A percentile compares a stretch with the other conserved stretches of the same genome.
phyloP scores from a whole-genome alignment of 345 rosid species.

The Boechera stricta region DNA sequence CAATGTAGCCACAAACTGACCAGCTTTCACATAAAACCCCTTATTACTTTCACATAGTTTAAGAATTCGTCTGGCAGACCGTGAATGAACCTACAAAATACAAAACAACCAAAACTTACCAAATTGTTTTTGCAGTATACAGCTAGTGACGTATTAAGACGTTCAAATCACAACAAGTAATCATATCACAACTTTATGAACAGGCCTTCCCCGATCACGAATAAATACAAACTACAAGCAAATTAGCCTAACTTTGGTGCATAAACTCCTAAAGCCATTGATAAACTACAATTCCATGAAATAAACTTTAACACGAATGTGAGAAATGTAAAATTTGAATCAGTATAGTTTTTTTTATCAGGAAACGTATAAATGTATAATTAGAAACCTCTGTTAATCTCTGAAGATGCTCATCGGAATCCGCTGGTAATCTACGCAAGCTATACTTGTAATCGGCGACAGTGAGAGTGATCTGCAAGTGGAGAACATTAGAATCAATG shows the following conservation, averaged over 20 bases:
- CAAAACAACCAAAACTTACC: neutral
- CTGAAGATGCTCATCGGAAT: slow-evolving; percentile 59
- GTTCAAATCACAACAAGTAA: slow-evolving; percentile 16
- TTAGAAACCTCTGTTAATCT: slow-evolving; percentile 64
- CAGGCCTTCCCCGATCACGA: neutral
- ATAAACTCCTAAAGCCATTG: neutral
- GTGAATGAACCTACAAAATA: slow-evolving; percentile 66
- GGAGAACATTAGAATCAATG: neutral
- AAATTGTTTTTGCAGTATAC: slow-evolving; percentile 1
- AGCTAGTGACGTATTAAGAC: neutral
- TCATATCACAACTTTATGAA: slow-evolving; percentile 5
- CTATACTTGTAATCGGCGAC: slow-evolving; percentile 74
- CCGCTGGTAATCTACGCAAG: slow-evolving; percentile 48
- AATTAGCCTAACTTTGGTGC: neutral
- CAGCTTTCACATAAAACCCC: slow-evolving; percentile 92
- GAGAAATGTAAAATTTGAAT: neutral
- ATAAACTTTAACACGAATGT: neutral
- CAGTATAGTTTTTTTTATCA: neutral
- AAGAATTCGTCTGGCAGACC: slow-evolving; percentile 73
- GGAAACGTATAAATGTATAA: neutral
- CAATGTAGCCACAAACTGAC: slow-evolving; percentile 83
- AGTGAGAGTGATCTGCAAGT: slow-evolving; percentile 59
- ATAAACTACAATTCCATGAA: slow-evolving; percentile 11
- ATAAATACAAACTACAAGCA: neutral
- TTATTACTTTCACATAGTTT: slow-evolving; percentile 74